Evolutionary conservation across 352 stramenopile genomes (phyloP), one percentile per base, ranked within the genome.

Genomic region (Phytophthora multivora): DNA sequence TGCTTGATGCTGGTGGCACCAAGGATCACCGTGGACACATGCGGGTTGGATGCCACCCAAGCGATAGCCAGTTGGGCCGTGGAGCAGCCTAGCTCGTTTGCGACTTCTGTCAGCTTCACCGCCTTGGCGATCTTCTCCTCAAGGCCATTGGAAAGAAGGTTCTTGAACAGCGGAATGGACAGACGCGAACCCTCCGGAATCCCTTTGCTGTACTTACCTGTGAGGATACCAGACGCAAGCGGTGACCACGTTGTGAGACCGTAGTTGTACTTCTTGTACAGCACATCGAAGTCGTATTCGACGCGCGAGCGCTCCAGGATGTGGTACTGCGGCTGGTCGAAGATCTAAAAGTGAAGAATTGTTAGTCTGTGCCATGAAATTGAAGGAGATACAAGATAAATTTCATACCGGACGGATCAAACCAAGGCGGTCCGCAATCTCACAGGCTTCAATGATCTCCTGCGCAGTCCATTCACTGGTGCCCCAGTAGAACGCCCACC

Each of bases 321-420:
- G 63, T 91, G 77, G 67, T 91, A 91, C 52, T 91, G 71, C 28
- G 79, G 81, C 64, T 91, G 81, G 50, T 91, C 80, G 21, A 83
- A 77, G 31, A 74, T 51, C 67, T 71, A 69, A 4, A 78, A 43
- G 60, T 35, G 50, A 70, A 87, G 45, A 41, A 59, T 68, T 10
- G 15, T 59, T 59, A 58, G 38, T 18, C 4, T 26, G 23, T 39
- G 1, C 12, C n/a, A 7, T 26, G 15, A 5, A 28, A 26, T 33
- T 49, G 40, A 42, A 41, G 25, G 10, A 18, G 16, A n/a, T 2
- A 15, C 0, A 43, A 50, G 12, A 25, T 67, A 69, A 10, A 19
- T 18, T 18, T 18, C 78, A 45, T 46, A 73, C 54, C 52, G 64
- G 75, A 36, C 63, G 56, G n/a, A 71, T 72, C 51, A 67, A 46